Base-by-base conservation (phyloP, 2,329 filamentous ascomycete species). In the Akanthomyces dipterigenus region DNA sequence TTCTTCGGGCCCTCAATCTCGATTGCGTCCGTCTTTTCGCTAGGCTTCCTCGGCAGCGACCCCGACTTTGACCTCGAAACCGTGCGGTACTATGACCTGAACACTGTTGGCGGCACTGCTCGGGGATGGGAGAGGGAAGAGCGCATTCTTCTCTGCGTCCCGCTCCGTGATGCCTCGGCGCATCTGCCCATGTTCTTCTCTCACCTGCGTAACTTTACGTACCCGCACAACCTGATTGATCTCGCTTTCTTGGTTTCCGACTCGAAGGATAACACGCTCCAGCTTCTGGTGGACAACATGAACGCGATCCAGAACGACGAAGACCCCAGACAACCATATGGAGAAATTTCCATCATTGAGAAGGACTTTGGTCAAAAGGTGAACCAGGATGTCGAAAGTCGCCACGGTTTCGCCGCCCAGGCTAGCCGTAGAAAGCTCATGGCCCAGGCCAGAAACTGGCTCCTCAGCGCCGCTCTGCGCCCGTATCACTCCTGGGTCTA, bases 401-500 rank as follows among this genome's bases (percentile, higher is more conserved):
- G 95, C 67, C 95, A 99, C 75, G 96, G 95, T 26, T 99, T 99
- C 71, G 95, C 93, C 34, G 95, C 95, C 1, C 95, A 99, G 76
- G 95, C 95, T 26, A 90, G 88, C 67, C 84, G 95, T 69, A 86
- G 95, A 75, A 99, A 99, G 78, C 82, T 96, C 70, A 99, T 99
- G 95, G 95, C 95, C 1, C 92, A 97, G 77, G 95, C 95, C 55
- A 85, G 95, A 64, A 99, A 99, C 76, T 99, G 95, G 95, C 81
- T 99, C 57, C 78, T 99, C 61, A 97, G 92, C 70, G 93, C 95
- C 45, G 93, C 95, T 24, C 78, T 99, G 59, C 87, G 95, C 48
- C 95, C 95, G 1, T 96, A 95, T 57, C 95, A 99, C 73, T 97
- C 93, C 65, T 99, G 95, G 95, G 95, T 99, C 11, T 99, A 99